phyloP scores from a whole-genome alignment of 2,329 filamentous ascomycete species.

The Aspergillus fijiensis region DNA sequence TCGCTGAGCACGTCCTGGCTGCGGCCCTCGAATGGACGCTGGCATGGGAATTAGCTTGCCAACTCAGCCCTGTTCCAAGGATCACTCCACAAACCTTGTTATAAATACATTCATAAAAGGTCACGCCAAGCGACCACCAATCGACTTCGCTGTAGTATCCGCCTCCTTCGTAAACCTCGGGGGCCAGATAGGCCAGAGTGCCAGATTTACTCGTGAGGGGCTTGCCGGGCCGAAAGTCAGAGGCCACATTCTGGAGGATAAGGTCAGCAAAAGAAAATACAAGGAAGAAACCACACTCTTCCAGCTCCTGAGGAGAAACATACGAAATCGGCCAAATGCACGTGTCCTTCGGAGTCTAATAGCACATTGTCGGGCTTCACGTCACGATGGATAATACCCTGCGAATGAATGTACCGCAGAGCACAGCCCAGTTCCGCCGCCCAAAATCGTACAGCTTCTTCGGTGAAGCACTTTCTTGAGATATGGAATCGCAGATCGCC shows the following conservation, averaged over 20 bases:
- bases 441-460: conserved; percentile 96
- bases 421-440: conserved; percentile 92
- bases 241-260: conserved; percentile 78
- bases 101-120: conserved; percentile 99
- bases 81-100: conserved; percentile 70
- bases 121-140: conserved; percentile 97
- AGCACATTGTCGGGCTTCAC: conserved; percentile 91
- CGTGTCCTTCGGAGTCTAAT: conserved; percentile 84
- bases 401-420: conserved; percentile 77
- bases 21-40: conserved; percentile 91
- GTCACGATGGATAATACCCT: conserved; percentile 87
- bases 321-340: conserved; percentile 97
- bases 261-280: conserved; percentile 12
- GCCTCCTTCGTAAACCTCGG: conserved; percentile 87
- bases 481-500: conserved; percentile 97
- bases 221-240: conserved; percentile 81
- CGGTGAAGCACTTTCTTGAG: conserved; percentile 94
- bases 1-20: conserved; percentile 77
- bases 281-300: too few species aligned
- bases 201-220: conserved; percentile 92
- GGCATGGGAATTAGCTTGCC: conserved; percentile 31
- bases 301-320: conserved; percentile 34
- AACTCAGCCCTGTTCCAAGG: background rate
- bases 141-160: conserved; percentile 90
- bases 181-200: conserved; percentile 90